Evolutionary conservation across 169 alveolate genomes (phyloP).

Genomic region (Babesia microti): DNA sequence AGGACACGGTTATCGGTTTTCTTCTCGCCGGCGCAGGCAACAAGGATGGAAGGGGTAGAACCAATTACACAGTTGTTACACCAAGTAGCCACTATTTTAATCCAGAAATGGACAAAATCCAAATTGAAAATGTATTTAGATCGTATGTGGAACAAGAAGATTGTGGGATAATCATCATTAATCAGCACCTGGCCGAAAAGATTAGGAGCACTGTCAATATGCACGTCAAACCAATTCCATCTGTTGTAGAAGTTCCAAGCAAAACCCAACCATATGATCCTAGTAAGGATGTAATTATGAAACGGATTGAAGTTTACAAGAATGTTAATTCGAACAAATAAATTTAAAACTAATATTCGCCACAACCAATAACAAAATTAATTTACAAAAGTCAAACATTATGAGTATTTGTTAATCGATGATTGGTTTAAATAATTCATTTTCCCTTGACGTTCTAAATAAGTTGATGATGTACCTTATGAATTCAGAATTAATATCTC

Average conservation of each 20-base stretch:
- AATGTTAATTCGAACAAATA: no score
- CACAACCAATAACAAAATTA: no score
- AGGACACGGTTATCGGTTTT: constrained; percentile 64
- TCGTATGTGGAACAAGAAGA: constrained; percentile 43
- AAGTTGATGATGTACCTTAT: no score
- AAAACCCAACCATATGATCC: constrained; percentile 62
- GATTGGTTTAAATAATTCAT: no score
- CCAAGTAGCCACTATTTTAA: constrained; percentile 29
- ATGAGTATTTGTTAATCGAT: no score
- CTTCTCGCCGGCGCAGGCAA: constrained; percentile 60
- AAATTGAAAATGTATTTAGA: constrained; percentile 55
- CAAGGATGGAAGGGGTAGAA: constrained; percentile 57
- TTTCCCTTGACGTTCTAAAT: no score
- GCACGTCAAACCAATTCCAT: constrained; percentile 50
- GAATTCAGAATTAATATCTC: no score
- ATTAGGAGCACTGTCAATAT: constrained; percentile 47
- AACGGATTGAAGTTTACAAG: constrained; percentile 30
- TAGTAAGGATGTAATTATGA: constrained; percentile 55
- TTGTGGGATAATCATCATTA: constrained; percentile 57
- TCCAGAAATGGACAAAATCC: constrained; percentile 48
- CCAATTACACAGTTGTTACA: constrained; percentile 50
- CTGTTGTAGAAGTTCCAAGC: constrained; percentile 60
- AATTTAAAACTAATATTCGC: no score
- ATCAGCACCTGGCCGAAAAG: constrained; percentile 61
- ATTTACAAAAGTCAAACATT: no score